Evolutionary conservation across 1,284 basidiomycete species (phyloP).

Genomic region (Prillingera fragicola): DNA sequence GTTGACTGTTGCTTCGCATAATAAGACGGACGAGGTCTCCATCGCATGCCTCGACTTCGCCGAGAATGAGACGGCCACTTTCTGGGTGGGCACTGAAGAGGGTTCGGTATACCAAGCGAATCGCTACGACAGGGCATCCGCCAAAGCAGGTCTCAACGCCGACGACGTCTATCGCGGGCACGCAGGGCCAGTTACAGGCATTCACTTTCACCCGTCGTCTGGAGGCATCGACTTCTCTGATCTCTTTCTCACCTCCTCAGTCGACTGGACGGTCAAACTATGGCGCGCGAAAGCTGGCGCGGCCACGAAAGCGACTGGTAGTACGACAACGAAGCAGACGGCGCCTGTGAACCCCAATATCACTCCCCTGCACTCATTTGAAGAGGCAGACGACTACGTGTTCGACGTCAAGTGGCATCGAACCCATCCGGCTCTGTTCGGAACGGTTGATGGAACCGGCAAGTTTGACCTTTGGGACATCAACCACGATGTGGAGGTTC

Average conservation of each 20-base stretch:
- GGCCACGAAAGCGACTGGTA: constrained; percentile 34
- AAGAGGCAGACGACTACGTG: constrained; percentile 97
- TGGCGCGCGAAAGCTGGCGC: constrained; percentile 64
- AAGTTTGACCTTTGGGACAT: constrained; percentile 96
- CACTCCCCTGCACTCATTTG: constrained; percentile 78
- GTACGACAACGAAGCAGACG: constrained; percentile 4
- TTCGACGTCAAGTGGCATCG: constrained; percentile 99
- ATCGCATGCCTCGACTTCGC: constrained; percentile 90
- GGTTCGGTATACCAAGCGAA: constrained; percentile 93
- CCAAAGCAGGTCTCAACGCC: constrained; percentile 89
- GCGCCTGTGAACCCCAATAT: constrained; percentile 47
- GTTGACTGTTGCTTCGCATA: constrained; percentile 73
- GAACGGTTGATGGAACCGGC: constrained; percentile 86
- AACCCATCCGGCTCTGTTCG: constrained; percentile 87
- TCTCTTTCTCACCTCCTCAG: constrained; percentile 82
- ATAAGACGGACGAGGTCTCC: constrained; percentile 91
- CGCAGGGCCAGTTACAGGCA: constrained; percentile 83
- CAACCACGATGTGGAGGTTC: constrained; percentile 78
- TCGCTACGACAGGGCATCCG: constrained; percentile 89
- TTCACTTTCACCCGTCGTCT: constrained; percentile 86
- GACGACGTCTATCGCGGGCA: constrained; percentile 89
- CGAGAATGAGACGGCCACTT: constrained; percentile 87
- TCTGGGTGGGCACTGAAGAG: constrained; percentile 96
- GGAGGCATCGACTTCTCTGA: constrained; percentile 93
- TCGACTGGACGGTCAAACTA: constrained; percentile 94